Percentiles rank a stretch among this genome's conserved stretches.
Evolutionary conservation across 1,284 basidiomycete species (phyloP).

Genomic region (Cronartium quercuum): DNA sequence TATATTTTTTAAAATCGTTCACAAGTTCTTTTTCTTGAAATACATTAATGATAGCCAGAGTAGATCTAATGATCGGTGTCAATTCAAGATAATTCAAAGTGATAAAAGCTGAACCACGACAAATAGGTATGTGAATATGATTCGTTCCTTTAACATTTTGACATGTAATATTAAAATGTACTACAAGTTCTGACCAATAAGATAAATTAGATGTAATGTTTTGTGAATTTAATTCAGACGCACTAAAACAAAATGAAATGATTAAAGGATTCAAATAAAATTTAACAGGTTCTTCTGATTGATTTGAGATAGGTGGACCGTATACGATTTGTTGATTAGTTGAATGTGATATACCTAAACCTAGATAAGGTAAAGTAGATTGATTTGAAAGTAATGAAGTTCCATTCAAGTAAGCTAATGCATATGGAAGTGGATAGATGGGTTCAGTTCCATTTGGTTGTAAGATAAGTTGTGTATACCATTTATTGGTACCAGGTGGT

Average conservation of each 20-base stretch:
- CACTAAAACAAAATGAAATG: conserved; percentile 27
- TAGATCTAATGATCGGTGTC: conserved; percentile 18
- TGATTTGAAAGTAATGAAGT: conserved; percentile 28
- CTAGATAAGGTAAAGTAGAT: neutral
- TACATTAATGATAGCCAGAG: conserved; percentile 2
- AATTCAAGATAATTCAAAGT: conserved; percentile 22
- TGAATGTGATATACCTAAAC: conserved; percentile 34
- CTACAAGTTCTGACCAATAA: conserved; percentile 30
- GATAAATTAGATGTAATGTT: conserved; percentile 6
- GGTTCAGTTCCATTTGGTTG: conserved; percentile 33
- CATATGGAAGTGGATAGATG: conserved; percentile 39
- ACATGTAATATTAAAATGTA: conserved; percentile 13
- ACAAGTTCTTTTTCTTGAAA: conserved; percentile 5
- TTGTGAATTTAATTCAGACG: conserved; percentile 2
- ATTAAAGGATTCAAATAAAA: conserved; percentile 34
- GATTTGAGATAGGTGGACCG: conserved; percentile 20
- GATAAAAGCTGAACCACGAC: conserved; percentile 28
- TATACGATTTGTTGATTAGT: conserved; percentile 18
- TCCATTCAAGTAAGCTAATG: conserved; percentile 24
- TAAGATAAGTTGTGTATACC: conserved; percentile 35
- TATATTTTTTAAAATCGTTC: conserved; percentile 28
- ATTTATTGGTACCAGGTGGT: conserved; percentile 39
- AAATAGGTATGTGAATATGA: conserved; percentile 13
- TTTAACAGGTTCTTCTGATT: conserved; percentile 3
- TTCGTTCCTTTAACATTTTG: neutral